A percentile compares a stretch with the other conserved stretches of the same genome.
These are phyloP conservation scores for Cordyceps farinosa DNA, from an alignment of 2,329 filamentous ascomycete genomes.

Conservation along the genomic window DNA sequence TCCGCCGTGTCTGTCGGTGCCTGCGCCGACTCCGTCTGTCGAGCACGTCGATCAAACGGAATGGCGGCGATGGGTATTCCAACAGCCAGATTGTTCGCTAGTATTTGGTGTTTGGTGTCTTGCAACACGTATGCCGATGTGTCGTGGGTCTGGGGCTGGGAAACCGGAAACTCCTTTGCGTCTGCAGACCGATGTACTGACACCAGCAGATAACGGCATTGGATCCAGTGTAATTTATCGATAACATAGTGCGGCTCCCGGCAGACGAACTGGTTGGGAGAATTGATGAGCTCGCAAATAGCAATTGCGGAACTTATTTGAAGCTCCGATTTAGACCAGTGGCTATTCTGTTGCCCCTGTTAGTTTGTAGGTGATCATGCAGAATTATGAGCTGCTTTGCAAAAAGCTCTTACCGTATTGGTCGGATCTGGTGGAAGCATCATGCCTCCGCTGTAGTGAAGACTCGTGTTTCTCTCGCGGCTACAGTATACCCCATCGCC, in stretches of 20 bases:
- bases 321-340: slow-evolving; percentile 67
- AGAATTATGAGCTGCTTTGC: too few relatives aligned
- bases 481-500: slow-evolving; percentile 85
- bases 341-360: neutral
- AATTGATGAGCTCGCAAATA: slow-evolving; percentile 83
- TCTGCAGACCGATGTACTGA: slow-evolving; percentile 20
- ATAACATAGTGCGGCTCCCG: slow-evolving; percentile 72
- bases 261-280: slow-evolving; percentile 57
- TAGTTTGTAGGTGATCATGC: neutral
- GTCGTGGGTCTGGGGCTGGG: slow-evolving; percentile 7
- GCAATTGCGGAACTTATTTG: slow-evolving; percentile 59
- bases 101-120: slow-evolving; percentile 22
- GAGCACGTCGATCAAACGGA: slow-evolving; percentile 14
- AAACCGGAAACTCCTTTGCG: slow-evolving; percentile 19
- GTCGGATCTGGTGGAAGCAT: neutral
- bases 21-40: neutral
- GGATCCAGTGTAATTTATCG: slow-evolving; percentile 76
- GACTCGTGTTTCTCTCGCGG: slow-evolving; percentile 52
- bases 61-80: slow-evolving; percentile 30
- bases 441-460: slow-evolving; percentile 39
- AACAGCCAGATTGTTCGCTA: neutral
- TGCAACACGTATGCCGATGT: slow-evolving; percentile 27
- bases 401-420: neutral
- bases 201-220: slow-evolving; percentile 78
- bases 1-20: neutral